Evolutionary conservation across 1,284 basidiomycete genomes (phyloP).

Genomic region (Cryptococcus sp.): DNA sequence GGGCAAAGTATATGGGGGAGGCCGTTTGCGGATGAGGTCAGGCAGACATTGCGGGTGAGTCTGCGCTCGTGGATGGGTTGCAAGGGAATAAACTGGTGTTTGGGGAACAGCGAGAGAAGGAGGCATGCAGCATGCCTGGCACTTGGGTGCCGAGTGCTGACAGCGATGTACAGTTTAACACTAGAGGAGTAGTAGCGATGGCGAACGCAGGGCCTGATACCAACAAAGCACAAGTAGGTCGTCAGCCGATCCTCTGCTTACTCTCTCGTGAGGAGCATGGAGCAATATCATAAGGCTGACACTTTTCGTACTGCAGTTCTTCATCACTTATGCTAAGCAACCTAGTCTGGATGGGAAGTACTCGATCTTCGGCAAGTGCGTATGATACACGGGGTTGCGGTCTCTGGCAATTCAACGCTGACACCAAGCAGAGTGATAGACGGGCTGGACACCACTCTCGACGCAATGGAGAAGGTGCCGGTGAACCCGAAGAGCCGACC

Average conservation of each 20-base stretch:
- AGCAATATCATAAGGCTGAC: not conserved
- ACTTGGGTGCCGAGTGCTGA: not conserved
- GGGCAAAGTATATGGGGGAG: slow-evolving; percentile 60
- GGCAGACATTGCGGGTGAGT: slow-evolving; percentile 82
- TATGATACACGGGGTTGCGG: slow-evolving; percentile 1
- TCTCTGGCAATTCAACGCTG: not conserved
- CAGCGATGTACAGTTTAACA: slow-evolving; percentile 69
- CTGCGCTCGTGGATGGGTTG: not conserved
- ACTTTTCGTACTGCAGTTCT: slow-evolving; percentile 61
- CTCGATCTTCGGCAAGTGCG: slow-evolving; percentile 77
- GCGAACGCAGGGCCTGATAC: slow-evolving; percentile 90
- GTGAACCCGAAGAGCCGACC: slow-evolving; percentile 90
- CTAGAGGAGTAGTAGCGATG: slow-evolving; percentile 92
- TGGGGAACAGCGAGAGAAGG: too few relatives aligned
- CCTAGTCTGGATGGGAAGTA: slow-evolving; percentile 90
- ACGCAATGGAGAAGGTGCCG: slow-evolving; percentile 82
- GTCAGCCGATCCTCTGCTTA: not conserved
- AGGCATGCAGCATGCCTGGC: too few relatives aligned
- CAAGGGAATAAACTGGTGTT: not conserved
- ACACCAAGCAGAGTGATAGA: slow-evolving; percentile 68
- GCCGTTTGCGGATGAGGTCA: slow-evolving; percentile 83
- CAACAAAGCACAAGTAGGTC: slow-evolving; percentile 68
- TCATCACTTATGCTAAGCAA: slow-evolving; percentile 89
- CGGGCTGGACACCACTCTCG: slow-evolving; percentile 81
- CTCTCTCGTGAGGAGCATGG: not conserved